These are phyloP conservation scores for Aspergillus haitiensis DNA, from an alignment of 495 filamentous ascomycete genomes.

Conservation along the genomic window DNA sequence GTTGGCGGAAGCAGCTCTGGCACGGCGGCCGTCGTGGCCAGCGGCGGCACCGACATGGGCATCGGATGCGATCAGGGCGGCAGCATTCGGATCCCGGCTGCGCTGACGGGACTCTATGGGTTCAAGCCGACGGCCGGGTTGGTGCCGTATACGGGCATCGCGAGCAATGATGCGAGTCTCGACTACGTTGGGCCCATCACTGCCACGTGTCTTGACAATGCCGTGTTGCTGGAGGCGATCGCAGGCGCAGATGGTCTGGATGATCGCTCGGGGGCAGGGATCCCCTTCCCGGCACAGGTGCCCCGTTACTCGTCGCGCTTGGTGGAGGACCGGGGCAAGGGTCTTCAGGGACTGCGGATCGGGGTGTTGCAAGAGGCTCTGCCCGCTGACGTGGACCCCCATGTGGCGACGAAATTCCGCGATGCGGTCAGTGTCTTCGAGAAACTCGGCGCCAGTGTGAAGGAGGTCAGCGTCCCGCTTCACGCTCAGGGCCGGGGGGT, in stretches of 20 bases:
- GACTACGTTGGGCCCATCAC: conserved; percentile 14
- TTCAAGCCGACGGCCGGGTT: conserved; percentile 10
- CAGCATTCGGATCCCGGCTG: conserved; percentile 56
- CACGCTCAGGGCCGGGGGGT: conserved; percentile 2
- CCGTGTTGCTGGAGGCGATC: conserved; percentile 2
- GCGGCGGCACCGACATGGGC: conserved; percentile 52
- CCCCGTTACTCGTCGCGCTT: not conserved
- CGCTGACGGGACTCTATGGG: conserved; percentile 25
- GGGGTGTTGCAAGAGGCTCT: conserved; percentile 10
- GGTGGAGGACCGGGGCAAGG: not conserved
- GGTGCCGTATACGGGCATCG: conserved; percentile 13
- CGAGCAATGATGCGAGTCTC: conserved; percentile 5
- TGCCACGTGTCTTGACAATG: conserved; percentile 1
- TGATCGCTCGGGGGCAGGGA: conserved; percentile 4
- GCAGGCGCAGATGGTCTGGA: conserved; percentile 7
- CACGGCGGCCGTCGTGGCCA: conserved; percentile 53
- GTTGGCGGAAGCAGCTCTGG: conserved; percentile 60
- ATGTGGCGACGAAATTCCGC: not conserved
- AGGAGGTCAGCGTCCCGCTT: conserved; percentile 5
- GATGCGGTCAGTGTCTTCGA: not conserved
- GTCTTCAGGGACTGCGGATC: conserved; percentile 1
- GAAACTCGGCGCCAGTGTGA: not conserved
- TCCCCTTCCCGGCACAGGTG: not conserved
- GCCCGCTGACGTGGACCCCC: not conserved
- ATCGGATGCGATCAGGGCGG: conserved; percentile 65